Evolutionary conservation across 768 basidiomycete species (phyloP).

Genomic region (Kwoniella dendrophila): DNA sequence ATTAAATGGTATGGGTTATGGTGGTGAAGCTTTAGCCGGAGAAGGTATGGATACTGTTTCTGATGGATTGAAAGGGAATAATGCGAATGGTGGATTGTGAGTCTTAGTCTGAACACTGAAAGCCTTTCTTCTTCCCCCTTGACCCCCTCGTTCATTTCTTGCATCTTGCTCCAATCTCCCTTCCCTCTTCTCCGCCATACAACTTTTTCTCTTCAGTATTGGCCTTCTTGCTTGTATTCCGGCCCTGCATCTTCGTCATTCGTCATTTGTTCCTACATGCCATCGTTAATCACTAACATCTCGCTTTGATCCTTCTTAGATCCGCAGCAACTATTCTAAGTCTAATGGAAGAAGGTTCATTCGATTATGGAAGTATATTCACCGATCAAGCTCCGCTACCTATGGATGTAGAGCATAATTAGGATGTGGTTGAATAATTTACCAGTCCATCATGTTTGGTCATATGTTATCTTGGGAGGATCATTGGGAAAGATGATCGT

Average conservation of each 20-base stretch:
- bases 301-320: constrained; percentile 20
- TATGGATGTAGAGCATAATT: constrained; percentile 20
- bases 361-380: constrained; percentile 51
- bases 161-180: neutral
- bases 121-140: no score
- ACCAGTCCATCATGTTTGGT: no score
- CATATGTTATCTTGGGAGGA: no score
- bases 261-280: no score
- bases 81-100: constrained; percentile 39
- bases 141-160: neutral
- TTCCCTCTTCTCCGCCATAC: neutral
- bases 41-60: constrained; percentile 50
- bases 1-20: constrained; percentile 30
- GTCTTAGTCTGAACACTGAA: no score
- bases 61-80: constrained; percentile 38
- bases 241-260: no score
- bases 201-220: no score
- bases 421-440: no score
- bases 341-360: constrained; percentile 53
- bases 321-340: constrained; percentile 54
- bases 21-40: constrained; percentile 38
- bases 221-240: no score
- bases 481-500: no score
- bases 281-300: neutral
- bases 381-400: constrained; percentile 46